These are phyloP conservation scores for Magnolia sinica DNA, from an alignment of 164 flowering plant genomes.

Conservation along the genomic window DNA sequence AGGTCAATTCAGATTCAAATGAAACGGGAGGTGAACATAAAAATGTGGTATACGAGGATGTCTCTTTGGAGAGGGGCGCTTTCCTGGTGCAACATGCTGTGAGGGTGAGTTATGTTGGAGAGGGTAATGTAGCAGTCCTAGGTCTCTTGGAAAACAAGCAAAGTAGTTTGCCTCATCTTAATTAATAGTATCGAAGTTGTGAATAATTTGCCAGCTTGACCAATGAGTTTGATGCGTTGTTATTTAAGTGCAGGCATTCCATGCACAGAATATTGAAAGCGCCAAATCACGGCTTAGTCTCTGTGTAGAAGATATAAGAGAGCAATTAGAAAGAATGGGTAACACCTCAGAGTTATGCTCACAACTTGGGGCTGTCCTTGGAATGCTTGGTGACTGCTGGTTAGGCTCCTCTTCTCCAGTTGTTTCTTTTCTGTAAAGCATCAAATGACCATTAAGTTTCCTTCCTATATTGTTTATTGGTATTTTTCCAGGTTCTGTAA, in stretches of 20 bases:
- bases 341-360: conserved; percentile 81
- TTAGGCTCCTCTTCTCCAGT: conserved; percentile 23
- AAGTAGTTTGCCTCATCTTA: neutral
- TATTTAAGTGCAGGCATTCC: conserved; percentile 67
- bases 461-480: neutral
- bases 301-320: conserved; percentile 82
- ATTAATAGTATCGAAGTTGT: neutral
- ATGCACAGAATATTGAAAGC: conserved; percentile 79
- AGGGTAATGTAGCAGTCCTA: neutral
- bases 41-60: conserved; percentile 79
- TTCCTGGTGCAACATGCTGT: conserved; percentile 97
- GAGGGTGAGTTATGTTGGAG: conserved; percentile 62
- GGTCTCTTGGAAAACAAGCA: neutral
- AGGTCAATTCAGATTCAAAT: conserved; percentile 27
- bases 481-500: neutral
- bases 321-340: conserved; percentile 61
- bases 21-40: conserved; percentile 34
- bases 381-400: conserved; percentile 99
- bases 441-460: neutral
- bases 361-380: conserved; percentile 95
- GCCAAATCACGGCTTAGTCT: conserved; percentile 86
- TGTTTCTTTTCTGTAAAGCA: neutral
- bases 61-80: conserved; percentile 89
- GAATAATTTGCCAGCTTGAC: neutral
- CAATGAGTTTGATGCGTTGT: neutral